Base-by-base conservation (phyloP, 2,329 filamentous ascomycete species). In the Nothopassalora personata region DNA sequence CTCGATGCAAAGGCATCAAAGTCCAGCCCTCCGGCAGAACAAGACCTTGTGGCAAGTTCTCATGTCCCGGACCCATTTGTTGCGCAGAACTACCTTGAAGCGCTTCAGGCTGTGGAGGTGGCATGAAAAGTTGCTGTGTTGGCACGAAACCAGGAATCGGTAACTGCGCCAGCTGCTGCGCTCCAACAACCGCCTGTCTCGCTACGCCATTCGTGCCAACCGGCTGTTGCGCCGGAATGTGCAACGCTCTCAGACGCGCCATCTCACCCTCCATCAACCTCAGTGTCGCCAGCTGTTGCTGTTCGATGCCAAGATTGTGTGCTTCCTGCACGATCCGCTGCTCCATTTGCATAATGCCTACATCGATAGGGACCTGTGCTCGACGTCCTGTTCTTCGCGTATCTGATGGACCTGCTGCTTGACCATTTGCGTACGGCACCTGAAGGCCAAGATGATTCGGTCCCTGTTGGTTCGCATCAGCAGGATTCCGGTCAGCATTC, bases 251-350 rank as follows among this genome's bases (percentile, higher is more conserved):
- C 56, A 92, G 77, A 60, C 87, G 82, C 34, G 83, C 78, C 53
- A 94, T 72, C 71, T 94, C 90, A 19, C 77, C 75, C 60, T 89
- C 82, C 60, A 94, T 77, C 15, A 85, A 75, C 54, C 86, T 82
- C n/a, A 91, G 76, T n/a, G 83, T 76, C 51, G 85, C 81, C 4
- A 92, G 71, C 70, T 94, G 88, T 34, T 86, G 82, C 53, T 88
- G 83, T 15, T 85, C 83, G 34, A 82, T 69, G 49, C 86, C 83
- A 18, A 93, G 76, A 46, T 76, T 77, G 50, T 83, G 79, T 34
- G 90, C 80, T 68, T 92, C 88, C 57, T 85, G 82, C 65, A 86
- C 79, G 27, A 94, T 79, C 56, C 88, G 83, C 56, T 86, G 82
- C 64, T 91, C 87, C 13, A 90, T 80, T 45, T 86, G 81, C 34